Evolutionary conservation across 768 basidiomycete species (phyloP).

Genomic region (Pisolithus orientalis): DNA sequence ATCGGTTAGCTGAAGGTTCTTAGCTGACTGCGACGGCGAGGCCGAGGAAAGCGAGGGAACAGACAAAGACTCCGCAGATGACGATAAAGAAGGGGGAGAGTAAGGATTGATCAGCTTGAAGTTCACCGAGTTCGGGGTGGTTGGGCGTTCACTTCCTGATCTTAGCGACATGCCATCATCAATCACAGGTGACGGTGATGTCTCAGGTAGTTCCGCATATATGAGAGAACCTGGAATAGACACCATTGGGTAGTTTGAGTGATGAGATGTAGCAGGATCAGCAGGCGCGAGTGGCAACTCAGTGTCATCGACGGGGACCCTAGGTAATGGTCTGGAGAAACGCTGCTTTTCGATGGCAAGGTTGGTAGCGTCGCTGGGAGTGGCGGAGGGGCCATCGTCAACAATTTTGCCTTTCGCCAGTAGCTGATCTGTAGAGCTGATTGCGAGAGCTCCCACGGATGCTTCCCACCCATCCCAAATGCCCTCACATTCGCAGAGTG

Average conservation of each 20-base stretch:
- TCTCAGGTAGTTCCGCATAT: conserved; percentile 12
- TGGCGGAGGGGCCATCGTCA: background rate
- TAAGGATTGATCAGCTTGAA: conserved; percentile 20
- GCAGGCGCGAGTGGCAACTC: background rate
- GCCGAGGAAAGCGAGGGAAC: conserved; percentile 49
- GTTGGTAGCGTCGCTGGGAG: background rate
- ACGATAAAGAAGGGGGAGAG: conserved; percentile 46
- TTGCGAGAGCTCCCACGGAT: background rate
- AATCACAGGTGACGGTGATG: conserved; percentile 15
- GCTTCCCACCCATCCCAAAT: conserved; percentile 47
- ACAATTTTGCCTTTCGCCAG: background rate
- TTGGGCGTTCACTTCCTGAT: conserved; percentile 25
- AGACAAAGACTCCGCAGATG: conserved; percentile 55
- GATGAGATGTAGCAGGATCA: background rate
- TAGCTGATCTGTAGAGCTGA: background rate
- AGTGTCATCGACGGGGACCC: conserved; percentile 15
- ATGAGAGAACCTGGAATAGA: conserved; percentile 2
- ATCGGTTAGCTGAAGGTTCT: conserved; percentile 33
- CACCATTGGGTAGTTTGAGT: conserved; percentile 1
- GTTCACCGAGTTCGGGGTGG: conserved; percentile 30
- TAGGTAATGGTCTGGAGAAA: conserved; percentile 17
- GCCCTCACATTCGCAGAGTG: conserved; percentile 62
- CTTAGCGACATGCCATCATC: conserved; percentile 30
- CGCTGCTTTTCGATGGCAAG: conserved; percentile 11
- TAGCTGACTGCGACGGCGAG: conserved; percentile 26